Base-by-base conservation (phyloP, 768 basidiomycete species). In the Lactarius sp. region DNA sequence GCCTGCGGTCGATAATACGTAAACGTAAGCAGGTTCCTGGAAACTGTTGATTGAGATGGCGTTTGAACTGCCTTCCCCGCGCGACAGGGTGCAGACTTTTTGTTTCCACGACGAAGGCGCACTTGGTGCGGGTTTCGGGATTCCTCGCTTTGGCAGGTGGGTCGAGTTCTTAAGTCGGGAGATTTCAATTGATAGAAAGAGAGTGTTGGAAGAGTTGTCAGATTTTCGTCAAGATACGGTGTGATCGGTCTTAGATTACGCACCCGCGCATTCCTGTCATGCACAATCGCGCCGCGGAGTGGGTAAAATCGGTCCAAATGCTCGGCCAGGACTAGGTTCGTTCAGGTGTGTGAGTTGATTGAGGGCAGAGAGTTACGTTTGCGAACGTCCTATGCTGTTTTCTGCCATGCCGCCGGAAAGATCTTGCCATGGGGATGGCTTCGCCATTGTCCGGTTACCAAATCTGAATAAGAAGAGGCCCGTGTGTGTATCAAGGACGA, bases 171-270 rank as follows among this genome's bases (percentile, higher is more conserved):
- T 64, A 59, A 64, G 62, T 54, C 62, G 39, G 47, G 62, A 59
- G 62, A 63, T 58, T 59, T 47, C 34, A 58, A 52, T 52, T 52
- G 51, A 51, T 16, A 51, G 50, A 51, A 31, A 41, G 22, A n/a
- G 14, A 7, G 57, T 58, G 33, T 41, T 50, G 18, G 49, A 37
- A 50, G 37, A 16, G 39, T 33, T 36, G 56, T 52, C 57, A 63
- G 62, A 63, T 63, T 63, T 63, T 63, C 62, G 27, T 57, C 61
- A 47, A 64, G 62, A 64, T 64, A 64, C 62, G 58, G 52, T 59
- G 46, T 64, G 57, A 64, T 64, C 62, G 58, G 62, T 54, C 31
- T 47, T 27, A 47, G 62, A 58, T 62, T 58, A 33, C 42, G 49
- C 55, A 61, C 55, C 59, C 60, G 27, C 31, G 20, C 39, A 33